Evolutionary conservation across 2,329 filamentous ascomycete species (phyloP).

Genomic region (Thelonectria blattea): DNA sequence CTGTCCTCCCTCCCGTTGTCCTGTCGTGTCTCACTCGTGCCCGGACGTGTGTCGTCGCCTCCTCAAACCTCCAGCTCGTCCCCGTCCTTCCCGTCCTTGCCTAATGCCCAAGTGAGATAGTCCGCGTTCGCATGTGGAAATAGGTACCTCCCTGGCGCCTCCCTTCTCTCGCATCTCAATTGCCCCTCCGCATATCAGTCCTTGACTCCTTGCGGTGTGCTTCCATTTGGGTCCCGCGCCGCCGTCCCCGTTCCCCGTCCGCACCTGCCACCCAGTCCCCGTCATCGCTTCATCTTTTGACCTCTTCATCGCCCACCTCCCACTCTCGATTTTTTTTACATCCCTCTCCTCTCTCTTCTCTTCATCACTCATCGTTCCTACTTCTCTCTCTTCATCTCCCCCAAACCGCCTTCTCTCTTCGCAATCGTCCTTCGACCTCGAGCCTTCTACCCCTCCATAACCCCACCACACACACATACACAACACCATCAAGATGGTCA

Average conservation of each 20-base stretch:
- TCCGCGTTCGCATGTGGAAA: constrained; percentile 4
- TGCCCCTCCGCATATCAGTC: constrained; percentile 11
- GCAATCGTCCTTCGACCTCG: background rate
- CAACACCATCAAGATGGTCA: constrained; percentile 58
- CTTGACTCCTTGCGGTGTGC: constrained; percentile 11
- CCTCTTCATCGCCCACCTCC: constrained; percentile 33
- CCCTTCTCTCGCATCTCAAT: background rate
- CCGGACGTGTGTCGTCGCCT: background rate
- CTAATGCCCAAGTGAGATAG: constrained; percentile 1
- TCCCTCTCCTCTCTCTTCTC: constrained; percentile 13
- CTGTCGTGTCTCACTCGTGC: background rate
- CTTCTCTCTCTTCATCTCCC: background rate
- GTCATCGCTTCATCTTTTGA: constrained; percentile 25
- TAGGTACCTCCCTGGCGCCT: background rate
- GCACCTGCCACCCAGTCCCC: constrained; percentile 6
- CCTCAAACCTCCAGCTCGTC: background rate
- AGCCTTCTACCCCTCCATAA: constrained; percentile 10
- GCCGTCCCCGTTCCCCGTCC: constrained; percentile 8
- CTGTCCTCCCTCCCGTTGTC: background rate
- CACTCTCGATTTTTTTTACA: constrained; percentile 26
- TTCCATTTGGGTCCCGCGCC: constrained; percentile 13
- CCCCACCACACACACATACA: constrained; percentile 19
- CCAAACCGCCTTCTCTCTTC: background rate
- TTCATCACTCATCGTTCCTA: constrained; percentile 6
- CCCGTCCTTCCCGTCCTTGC: constrained; percentile 4